Evolutionary conservation across 495 filamentous ascomycete genomes (phyloP).

Genomic region (Aeminium ludgeri): DNA sequence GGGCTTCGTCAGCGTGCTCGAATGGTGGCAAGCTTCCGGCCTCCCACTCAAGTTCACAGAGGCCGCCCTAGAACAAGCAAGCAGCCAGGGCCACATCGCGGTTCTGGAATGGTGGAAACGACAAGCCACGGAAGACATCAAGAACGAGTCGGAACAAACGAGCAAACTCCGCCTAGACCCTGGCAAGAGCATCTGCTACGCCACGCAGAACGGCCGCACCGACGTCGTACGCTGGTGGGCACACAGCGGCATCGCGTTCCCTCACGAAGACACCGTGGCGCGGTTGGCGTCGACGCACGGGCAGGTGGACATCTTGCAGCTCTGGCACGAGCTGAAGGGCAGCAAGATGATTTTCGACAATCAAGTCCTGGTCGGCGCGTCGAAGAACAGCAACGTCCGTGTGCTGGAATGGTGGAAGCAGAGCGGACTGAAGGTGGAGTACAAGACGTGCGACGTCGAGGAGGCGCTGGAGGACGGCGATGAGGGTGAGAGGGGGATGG

Average conservation of each 20-base stretch:
- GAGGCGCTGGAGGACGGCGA: slow-evolving; percentile 76
- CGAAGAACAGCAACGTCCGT: slow-evolving; percentile 65
- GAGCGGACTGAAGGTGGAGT: slow-evolving; percentile 63
- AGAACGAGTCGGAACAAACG: not conserved
- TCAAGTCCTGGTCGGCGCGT: slow-evolving; percentile 74
- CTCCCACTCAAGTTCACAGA: slow-evolving; percentile 73
- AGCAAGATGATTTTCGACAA: slow-evolving; percentile 78
- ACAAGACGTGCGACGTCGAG: slow-evolving; percentile 89
- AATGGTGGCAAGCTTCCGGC: slow-evolving; percentile 79
- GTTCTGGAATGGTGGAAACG: slow-evolving; percentile 83
- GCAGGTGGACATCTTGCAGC: slow-evolving; percentile 67
- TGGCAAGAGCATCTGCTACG: slow-evolving; percentile 61
- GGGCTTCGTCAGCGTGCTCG: slow-evolving; percentile 66
- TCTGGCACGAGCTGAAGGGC: slow-evolving; percentile 63
- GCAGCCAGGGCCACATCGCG: slow-evolving; percentile 58
- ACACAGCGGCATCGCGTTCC: slow-evolving; percentile 52
- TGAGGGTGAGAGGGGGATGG: slow-evolving; percentile 31
- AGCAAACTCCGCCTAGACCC: slow-evolving; percentile 46
- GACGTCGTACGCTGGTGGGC: slow-evolving; percentile 71
- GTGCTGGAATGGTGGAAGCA: slow-evolving; percentile 86
- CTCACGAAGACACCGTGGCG: slow-evolving; percentile 58
- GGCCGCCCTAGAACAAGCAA: slow-evolving; percentile 69
- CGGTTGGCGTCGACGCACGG: slow-evolving; percentile 71
- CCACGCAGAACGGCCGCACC: slow-evolving; percentile 59
- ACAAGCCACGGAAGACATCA: slow-evolving; percentile 11